Evolutionary conservation across 257 asterid species (phyloP).

Genomic region (Solanum chiquidenum): DNA sequence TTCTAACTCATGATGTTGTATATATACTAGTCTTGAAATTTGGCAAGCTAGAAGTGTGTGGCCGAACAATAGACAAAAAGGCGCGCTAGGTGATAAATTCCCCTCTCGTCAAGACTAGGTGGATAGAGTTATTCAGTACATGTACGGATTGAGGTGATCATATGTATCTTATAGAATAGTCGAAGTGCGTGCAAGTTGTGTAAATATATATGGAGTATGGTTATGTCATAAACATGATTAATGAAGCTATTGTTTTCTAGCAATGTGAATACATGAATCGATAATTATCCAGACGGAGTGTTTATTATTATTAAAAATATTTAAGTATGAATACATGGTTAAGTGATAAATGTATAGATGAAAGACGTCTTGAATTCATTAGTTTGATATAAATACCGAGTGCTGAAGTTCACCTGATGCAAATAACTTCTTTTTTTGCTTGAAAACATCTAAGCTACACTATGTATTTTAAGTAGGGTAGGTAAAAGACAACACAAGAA

Average conservation of each 20-base stretch:
- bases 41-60: background rate
- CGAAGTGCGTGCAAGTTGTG: accelerated
- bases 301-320: too few relatives aligned
- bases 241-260: background rate
- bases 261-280: too few relatives aligned
- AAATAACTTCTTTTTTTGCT: background rate
- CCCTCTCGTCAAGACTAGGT: background rate
- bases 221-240: background rate
- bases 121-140: background rate
- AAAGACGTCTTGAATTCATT: background rate
- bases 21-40: background rate
- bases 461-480: background rate
- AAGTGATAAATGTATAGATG: background rate
- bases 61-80: background rate
- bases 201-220: background rate
- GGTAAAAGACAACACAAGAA: background rate
- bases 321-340: background rate
- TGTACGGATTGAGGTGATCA: background rate
- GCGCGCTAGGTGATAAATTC: background rate
- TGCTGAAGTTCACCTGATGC: background rate
- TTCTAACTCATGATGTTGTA: background rate
- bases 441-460: background rate
- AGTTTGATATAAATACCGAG: background rate
- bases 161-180: background rate
- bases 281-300: accelerated